Evolutionary conservation across 2,329 filamentous ascomycete species (phyloP).

Genomic region (Fonsecaea pedrosoi): DNA sequence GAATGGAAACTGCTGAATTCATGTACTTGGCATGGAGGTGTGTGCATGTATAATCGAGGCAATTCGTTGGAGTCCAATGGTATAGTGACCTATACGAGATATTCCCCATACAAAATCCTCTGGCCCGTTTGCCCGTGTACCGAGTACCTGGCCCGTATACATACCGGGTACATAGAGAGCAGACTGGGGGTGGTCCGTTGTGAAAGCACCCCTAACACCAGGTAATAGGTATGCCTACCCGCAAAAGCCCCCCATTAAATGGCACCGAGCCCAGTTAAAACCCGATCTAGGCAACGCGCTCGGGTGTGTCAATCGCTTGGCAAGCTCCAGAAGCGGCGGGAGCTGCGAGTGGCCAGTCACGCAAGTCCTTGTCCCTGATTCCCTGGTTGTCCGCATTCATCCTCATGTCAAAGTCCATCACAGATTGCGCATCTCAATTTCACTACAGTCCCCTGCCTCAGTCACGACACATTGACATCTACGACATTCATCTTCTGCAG

Average conservation of each 20-base stretch:
- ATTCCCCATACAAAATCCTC: too few relatives aligned
- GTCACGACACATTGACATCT: constrained; percentile 14
- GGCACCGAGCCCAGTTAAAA: neutral
- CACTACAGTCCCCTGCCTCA: constrained; percentile 5
- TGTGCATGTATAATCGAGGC: neutral
- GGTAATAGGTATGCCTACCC: neutral
- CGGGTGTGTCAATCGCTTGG: constrained; percentile 5
- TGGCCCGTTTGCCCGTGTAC: neutral
- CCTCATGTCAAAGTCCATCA: constrained; percentile 10
- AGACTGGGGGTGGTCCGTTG: neutral
- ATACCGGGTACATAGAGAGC: too few relatives aligned
- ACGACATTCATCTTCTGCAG: constrained; percentile 15
- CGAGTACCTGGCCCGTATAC: neutral
- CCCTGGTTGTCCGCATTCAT: constrained; percentile 4
- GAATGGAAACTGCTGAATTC: too few relatives aligned
- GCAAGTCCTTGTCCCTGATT: constrained; percentile 1
- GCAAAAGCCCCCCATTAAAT: neutral
- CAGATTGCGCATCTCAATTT: constrained; percentile 11
- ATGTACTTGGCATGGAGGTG: too few relatives aligned
- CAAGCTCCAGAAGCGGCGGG: constrained; percentile 11
- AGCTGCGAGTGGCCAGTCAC: neutral
- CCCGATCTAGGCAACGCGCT: constrained; percentile 2
- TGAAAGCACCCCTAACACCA: neutral
- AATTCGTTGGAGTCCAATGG: neutral
- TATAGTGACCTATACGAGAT: neutral